Evolutionary conservation across 495 filamentous ascomycete species (phyloP), one percentile per base, ranked within the genome.

Genomic region (Aspergillus bertholletiae): DNA sequence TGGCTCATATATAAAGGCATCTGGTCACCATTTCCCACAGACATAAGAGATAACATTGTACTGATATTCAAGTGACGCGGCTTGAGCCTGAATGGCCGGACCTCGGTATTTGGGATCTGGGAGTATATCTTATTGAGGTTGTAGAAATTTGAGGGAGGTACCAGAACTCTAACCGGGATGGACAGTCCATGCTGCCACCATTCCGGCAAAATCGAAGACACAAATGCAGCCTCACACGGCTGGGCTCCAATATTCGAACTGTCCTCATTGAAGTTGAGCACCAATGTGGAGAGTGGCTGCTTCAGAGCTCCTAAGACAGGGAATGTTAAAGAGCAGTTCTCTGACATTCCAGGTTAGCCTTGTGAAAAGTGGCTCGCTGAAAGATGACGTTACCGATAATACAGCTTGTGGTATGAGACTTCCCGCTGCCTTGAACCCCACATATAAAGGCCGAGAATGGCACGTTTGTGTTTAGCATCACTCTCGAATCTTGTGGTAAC

Each of bases 31-130:
- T 62, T 56, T 2, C 54, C 57, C 61, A 67, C 59, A 2, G 64
- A 61, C 87, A 92, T 88, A n/a, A 91, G 73, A 4, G 82, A 80
- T 24, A 85, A 66, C 81, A 88, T 87, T 23, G 80, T 77, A 45
- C 75, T 75, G 0, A 83, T 80, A 56, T 84, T 86, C 4, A 92
- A 74, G 32, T 87, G 77, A 1, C 65, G 65, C 39, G 82, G 69
- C 17, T 78, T 72, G 12, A 91, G 73, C 3, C 74, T 71, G n/a
- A 88, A 65, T 2, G 80, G 75, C 69, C 71, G 13, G 78, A 79
- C 18, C 46, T 59, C 54, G 51, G 60, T 44, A 12, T 55, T 53
- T 15, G 64, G 67, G 15, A 77, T 64, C n/a, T 70, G 59, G 5
- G 52, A 61, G 44, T 75, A 76, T 61, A 62, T 66, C 20, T 59